Conservation (phyloP, 495 filamentous ascomycete genomes). For the Trichoderma erinaceum region DNA sequence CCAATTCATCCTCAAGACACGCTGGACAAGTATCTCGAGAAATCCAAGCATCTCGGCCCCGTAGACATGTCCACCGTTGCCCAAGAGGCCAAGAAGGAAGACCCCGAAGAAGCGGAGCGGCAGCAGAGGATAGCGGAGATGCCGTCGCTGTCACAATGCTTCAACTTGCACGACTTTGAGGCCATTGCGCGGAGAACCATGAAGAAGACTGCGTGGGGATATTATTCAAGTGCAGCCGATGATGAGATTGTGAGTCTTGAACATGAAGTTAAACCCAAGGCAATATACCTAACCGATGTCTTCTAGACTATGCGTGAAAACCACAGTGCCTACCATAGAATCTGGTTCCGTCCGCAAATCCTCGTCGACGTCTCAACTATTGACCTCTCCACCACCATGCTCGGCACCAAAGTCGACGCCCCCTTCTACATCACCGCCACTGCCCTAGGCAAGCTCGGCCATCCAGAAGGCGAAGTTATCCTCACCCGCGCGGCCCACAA, state of each 20-base stretch:
- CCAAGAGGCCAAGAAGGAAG: slow-evolving; percentile 58
- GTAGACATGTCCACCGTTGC: slow-evolving; percentile 87
- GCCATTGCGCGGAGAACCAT: slow-evolving; percentile 78
- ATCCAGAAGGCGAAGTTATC: slow-evolving; percentile 86
- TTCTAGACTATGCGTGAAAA: slow-evolving; percentile 92
- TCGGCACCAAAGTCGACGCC: slow-evolving; percentile 72
- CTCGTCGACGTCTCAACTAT: slow-evolving; percentile 82
- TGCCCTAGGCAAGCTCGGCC: slow-evolving; percentile 82
- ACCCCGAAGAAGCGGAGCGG: slow-evolving; percentile 72
- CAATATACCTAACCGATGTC: slow-evolving; percentile 6
- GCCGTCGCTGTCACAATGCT: slow-evolving; percentile 83
- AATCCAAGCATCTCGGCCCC: slow-evolving; percentile 80
- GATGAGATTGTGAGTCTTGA: slow-evolving; percentile 86
- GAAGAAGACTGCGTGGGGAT: slow-evolving; percentile 94
- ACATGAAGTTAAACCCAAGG: not conserved
- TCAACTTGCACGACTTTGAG: slow-evolving; percentile 94
- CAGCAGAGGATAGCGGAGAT: slow-evolving; percentile 68
- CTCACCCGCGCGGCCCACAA: slow-evolving; percentile 74
- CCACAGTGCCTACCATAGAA: slow-evolving; percentile 90
- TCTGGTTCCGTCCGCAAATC: slow-evolving; percentile 90
- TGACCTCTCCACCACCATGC: slow-evolving; percentile 82
- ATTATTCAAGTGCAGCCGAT: slow-evolving; percentile 92
- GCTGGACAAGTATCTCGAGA: slow-evolving; percentile 73
- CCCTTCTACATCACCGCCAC: slow-evolving; percentile 94
- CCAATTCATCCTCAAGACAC: slow-evolving; percentile 76